Base-by-base conservation (phyloP, 1,284 basidiomycete species). In the Tremellales sp. region DNA sequence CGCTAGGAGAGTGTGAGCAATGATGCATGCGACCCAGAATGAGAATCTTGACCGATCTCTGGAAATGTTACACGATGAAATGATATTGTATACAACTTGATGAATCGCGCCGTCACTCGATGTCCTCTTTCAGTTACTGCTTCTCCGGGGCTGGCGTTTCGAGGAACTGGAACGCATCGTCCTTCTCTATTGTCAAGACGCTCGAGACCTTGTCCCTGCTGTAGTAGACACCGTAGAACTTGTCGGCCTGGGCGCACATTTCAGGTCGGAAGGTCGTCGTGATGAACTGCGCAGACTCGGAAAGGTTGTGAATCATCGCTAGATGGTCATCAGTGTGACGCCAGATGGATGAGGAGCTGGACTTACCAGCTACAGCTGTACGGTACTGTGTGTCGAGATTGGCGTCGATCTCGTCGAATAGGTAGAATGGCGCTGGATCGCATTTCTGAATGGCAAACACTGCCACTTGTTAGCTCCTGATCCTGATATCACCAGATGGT, bases 341-440 rank as follows among this genome's bases (percentile, higher is more conserved):
- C 8, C 37, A 23, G 41, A 6, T 6, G 23, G 22, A 12, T 39
- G n/a, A n/a, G 37, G 22, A n/a, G 13, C 25, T 10, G 15, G 22
- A 74, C 86, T 65, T 64, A 90, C 89, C 81, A 25, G 94, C 92
- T 22, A 98, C 94, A 2, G 94, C 90, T 2, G 93, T 97, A 37
- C 94, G 86, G 59, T 97, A 97, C 76, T 97, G 91, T 4, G 94
- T 90, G 64, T 99, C 96, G 46, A 99, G 80, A 64, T 97, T 97
- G 45, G 94, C 94, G 64, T 98, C 94, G 66, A 97, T 97, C 84
- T 99, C 96, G 70, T 99, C 96, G 68, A 98, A 98, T n/a, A 99
- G 80, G 74, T 98, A 98, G 78, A 99, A 99, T 0, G 96, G 96
- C 0, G 96, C 96, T 1, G 96, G 96, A 67, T 99, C 96, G 72